A percentile compares a stretch with the other conserved stretches of the same genome.
phyloP scores from a whole-genome alignment of 306 rosid genomes.

The Medicago truncatula region MtrunA17r5.0-ANR NC_053045.1:31496001-31496500 shows the following conservation, averaged over 20 bases:
- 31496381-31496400: constrained; percentile 54
- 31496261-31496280: constrained; percentile 99
- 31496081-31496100: constrained; percentile 87
- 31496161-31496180: constrained; percentile 71
- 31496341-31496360: constrained; percentile 85
- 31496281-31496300: constrained; percentile 91
- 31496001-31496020: background rate
- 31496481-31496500: constrained; percentile 55
- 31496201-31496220: constrained; percentile 46
- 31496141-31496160: constrained; percentile 94
- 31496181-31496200: constrained; percentile 45
- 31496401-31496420: background rate
- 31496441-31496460: constrained; percentile 14
- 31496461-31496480: constrained; percentile 40
- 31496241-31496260: constrained; percentile 59
- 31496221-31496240: constrained; percentile 47
- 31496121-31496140: constrained; percentile 99
- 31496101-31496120: constrained; percentile 96
- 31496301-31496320: constrained; percentile 98
- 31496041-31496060: constrained; percentile 94
- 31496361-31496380: constrained; percentile 88
- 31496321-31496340: constrained; percentile 72
- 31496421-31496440: too few species aligned
- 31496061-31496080: constrained; percentile 79
- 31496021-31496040: constrained; percentile 71